Base-by-base conservation (phyloP, 1,284 basidiomycete genomes). In the Schizophyllum amplum region DNA sequence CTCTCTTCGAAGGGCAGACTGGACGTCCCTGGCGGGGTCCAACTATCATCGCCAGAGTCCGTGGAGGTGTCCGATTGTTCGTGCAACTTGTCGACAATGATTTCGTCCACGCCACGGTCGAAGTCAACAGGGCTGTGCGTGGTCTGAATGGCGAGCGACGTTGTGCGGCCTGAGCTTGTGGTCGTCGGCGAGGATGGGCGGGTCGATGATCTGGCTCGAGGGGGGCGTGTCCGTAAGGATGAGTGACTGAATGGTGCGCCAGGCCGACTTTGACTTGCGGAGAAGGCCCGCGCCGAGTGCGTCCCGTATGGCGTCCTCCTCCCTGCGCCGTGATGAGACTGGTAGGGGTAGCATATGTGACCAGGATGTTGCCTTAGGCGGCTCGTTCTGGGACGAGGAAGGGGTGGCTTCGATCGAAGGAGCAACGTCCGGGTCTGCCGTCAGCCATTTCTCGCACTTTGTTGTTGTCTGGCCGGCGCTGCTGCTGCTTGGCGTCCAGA, bases 21-120 rank as follows among this genome's bases (percentile, higher is more conserved):
- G 7, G 33, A 42, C 7, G 33, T 42, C 3, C 33, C 33, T 17
- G 33, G 33, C 33, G 33, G 33, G 17, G 13, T 42, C 33, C 33
- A 42, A 42, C 33, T 42, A 17, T 42, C 33, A 9, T 42, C 33
- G 7, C 17, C 17, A 3, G 33, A 42, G 7, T 42, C 33, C 33
- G 33, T 42, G 2, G 33, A 42, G 33, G 33, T 42, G 13, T 42
- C 33, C 17, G 33, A 9, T n/a, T n/a, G n/a, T 9, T 42, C 33
- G 17, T 42, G 13, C 33, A 42, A 17, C 33, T 42, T 42, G 33
- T 89, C 86, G 17, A 89, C 84, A n/a, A 89, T 80, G 17, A 87
- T 79, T 69, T 84, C 78, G 66, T 90, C 78, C 1, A 88, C 80
- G 53, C 74, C 68, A 25, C 64, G 67, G 15, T 57, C 23, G 22